Evolutionary conservation across 2,329 filamentous ascomycete genomes (phyloP).

Genomic region (Amesomyces nigricolor): DNA sequence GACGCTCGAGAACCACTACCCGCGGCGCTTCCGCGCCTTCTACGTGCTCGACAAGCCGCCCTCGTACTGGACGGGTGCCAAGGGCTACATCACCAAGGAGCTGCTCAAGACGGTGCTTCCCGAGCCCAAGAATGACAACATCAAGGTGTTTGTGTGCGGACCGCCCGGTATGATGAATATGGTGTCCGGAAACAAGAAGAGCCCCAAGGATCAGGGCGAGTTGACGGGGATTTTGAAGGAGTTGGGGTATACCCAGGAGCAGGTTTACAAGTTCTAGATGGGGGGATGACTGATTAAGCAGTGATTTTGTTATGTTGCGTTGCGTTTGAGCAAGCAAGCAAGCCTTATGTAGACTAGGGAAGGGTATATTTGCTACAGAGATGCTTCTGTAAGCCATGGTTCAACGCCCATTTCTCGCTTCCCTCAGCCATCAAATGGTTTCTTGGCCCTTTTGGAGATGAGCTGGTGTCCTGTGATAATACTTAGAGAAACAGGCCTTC

Average conservation of each 20-base stretch:
- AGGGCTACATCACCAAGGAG: slow-evolving; percentile 83
- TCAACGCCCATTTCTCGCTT: too few species aligned
- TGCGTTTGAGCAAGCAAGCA: background rate
- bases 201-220: slow-evolving; percentile 91
- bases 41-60: slow-evolving; percentile 85
- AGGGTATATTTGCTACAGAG: background rate
- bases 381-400: too few species aligned
- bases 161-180: slow-evolving; percentile 92
- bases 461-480: too few species aligned
- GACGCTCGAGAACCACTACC: slow-evolving; percentile 89
- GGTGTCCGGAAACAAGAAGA: slow-evolving; percentile 82
- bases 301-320: background rate
- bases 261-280: slow-evolving; percentile 87
- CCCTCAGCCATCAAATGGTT: too few species aligned
- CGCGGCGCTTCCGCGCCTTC: slow-evolving; percentile 90
- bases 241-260: slow-evolving; percentile 50
- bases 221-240: slow-evolving; percentile 70
- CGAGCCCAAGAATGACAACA: slow-evolving; percentile 82
- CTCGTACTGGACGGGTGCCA: slow-evolving; percentile 68
- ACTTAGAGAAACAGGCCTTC: too few species aligned
- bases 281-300: background rate
- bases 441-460: too few species aligned
- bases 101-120: slow-evolving; percentile 91
- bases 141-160: slow-evolving; percentile 96
- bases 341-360: background rate